Base-by-base conservation (phyloP, 805 yeast genomes). In the Pichia deserticola region DNA sequence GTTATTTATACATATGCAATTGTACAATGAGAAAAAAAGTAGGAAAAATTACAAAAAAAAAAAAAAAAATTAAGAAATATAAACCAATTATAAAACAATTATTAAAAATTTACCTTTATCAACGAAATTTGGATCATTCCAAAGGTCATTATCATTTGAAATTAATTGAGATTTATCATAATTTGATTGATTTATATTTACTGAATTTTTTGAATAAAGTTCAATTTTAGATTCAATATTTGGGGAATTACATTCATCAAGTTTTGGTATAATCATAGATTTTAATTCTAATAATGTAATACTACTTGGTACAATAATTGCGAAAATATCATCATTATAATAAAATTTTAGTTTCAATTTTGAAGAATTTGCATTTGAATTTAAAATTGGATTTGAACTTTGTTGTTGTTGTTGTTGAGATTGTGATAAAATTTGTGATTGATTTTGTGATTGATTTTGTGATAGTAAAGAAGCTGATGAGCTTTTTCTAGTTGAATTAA, bases 311-410 rank as follows among this genome's bases (percentile, higher is more conserved):
- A 68, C 64, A 10, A 59, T 59, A 29, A 86, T 71, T 1, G 89
- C 93, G 70, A 86, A 86, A 13, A 86, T 86, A 61, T 86, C 95
- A 59, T 85, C 93, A 51, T 81, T 82, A 60, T 79, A 85, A 62
- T 82, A 86, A 59, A 86, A 84, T 63, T 86, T 86, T 46, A 86
- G 77, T 63, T 86, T 86, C 20, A 72, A 68, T 57, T 78, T 79
- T 29, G 11, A 34, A 15, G 60, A 52, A 20, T 20, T 20, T 20
- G 20, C 20, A 20, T 20, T 20, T 20, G 20, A 20, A 20, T 20
- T 20, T 20, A 3, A 20, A 20, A 20, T 20, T 20, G 3, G 20
- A 20, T 20, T 20, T 3, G 60, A 45, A 9, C 36, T 28, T 7
- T 40, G 42, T 5, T 47, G 20, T 8, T 42, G 20, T 8, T 42